Percentiles rank a stretch among this genome's conserved stretches.
Conservation (phyloP, 2,329 filamentous ascomycete species). For the Cordyceps fumosorosea region DNA sequence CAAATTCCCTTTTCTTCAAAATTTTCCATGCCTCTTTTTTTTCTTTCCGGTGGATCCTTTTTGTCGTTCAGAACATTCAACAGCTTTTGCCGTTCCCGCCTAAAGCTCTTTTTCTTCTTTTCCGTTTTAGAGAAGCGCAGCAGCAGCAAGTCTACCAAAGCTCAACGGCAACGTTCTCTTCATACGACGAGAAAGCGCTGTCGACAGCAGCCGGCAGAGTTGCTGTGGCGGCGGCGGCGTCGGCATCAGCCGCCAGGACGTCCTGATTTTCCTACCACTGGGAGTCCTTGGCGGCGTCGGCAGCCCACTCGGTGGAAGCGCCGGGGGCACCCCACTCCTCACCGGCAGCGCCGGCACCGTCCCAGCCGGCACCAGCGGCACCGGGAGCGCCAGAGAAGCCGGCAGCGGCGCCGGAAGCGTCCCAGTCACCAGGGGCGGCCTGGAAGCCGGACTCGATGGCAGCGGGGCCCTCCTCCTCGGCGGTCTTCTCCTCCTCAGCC, state of each 20-base stretch:
- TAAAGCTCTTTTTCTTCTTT: neutral
- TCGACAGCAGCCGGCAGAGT: neutral
- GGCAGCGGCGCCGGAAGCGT: constrained; percentile 57
- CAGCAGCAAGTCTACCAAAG: neutral
- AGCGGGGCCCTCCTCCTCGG: constrained; percentile 76
- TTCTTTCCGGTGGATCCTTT: neutral
- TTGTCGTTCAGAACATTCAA: neutral
- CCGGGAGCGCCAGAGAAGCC: constrained; percentile 56
- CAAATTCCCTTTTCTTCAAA: neutral
- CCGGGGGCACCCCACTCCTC: constrained; percentile 60
- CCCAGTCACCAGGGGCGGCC: constrained; percentile 69
- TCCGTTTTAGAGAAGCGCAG: neutral
- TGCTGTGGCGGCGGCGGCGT: neutral
- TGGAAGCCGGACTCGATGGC: constrained; percentile 75
- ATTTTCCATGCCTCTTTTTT: neutral
- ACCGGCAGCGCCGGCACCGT: constrained; percentile 49
- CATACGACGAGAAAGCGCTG: neutral
- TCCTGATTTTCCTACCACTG: constrained; percentile 40
- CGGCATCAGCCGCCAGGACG: constrained; percentile 8
- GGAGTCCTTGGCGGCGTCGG: constrained; percentile 49
- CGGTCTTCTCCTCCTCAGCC: constrained; percentile 84
- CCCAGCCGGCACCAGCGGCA: constrained; percentile 44
- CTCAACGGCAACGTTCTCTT: constrained; percentile 3
- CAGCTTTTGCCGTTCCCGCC: neutral
- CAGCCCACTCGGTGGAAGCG: constrained; percentile 64